phyloP scores from a whole-genome alignment of 2,329 filamentous ascomycete genomes.

The Fusarium agapanthi region DNA sequence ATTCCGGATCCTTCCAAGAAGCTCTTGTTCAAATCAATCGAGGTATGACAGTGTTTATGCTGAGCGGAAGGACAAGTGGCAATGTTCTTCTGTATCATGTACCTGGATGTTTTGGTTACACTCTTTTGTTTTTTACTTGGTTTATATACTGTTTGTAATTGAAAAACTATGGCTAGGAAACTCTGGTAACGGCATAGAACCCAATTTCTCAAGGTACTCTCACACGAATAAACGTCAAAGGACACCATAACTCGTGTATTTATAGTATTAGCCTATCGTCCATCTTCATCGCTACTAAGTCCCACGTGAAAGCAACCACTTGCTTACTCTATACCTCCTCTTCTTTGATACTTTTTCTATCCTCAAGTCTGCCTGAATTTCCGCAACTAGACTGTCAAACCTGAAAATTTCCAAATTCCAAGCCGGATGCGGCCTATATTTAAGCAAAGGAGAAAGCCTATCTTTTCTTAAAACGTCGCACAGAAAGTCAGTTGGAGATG shows the following conservation, averaged over 20 bases:
- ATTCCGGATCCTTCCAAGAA: not conserved
- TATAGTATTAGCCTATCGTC: not conserved
- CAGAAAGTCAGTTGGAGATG: rapidly evolving
- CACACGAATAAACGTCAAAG: not conserved
- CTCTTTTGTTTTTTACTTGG: no score
- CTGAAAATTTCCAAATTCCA: not conserved
- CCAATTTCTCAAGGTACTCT: not conserved
- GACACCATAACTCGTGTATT: not conserved
- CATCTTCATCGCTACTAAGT: not conserved
- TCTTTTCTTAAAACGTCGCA: rapidly evolving
- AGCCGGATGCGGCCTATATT: not conserved
- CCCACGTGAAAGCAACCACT: not conserved
- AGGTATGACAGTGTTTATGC: not conserved
- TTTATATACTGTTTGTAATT: not conserved
- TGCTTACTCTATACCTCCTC: not conserved
- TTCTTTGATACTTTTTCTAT: not conserved
- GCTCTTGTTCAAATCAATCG: rapidly evolving
- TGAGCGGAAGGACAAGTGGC: rapidly evolving
- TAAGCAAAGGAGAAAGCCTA: rapidly evolving
- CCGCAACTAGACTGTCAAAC: not conserved
- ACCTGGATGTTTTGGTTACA: not conserved
- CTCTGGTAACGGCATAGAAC: not conserved
- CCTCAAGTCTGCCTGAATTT: rapidly evolving
- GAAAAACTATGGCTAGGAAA: not conserved
- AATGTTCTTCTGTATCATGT: not conserved